Conservation (phyloP, 139 green algal species). For the Picochlorum sp. region DNA sequence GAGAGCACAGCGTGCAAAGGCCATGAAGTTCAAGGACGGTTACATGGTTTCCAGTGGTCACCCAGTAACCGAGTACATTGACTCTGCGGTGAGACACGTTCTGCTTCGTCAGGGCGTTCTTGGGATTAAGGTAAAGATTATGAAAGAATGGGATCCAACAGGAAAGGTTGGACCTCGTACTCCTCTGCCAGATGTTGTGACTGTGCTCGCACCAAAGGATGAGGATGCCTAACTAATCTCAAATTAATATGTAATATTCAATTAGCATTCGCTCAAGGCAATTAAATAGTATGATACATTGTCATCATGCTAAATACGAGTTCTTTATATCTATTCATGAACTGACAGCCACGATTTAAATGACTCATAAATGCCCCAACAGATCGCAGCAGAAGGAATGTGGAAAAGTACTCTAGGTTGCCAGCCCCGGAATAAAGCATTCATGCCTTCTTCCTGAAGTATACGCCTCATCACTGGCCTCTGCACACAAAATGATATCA, state of each 20-base stretch:
- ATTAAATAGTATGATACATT: not conserved
- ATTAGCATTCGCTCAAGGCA: no score
- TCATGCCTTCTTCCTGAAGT: constrained; percentile 60
- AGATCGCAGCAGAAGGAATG: constrained; percentile 79
- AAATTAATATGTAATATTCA: no score
- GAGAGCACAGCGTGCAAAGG: constrained; percentile 92
- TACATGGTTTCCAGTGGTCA: constrained; percentile 91
- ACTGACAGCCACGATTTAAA: constrained; percentile 55
- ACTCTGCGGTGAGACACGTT: constrained; percentile 90
- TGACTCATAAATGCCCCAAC: constrained; percentile 92
- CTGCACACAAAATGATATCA: constrained; percentile 22
- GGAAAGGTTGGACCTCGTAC: constrained; percentile 85
- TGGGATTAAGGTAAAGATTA: constrained; percentile 96
- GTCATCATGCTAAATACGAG: not conserved
- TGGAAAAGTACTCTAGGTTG: constrained; percentile 88
- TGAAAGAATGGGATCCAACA: constrained; percentile 95
- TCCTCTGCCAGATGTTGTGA: constrained; percentile 92
- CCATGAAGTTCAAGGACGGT: constrained; percentile 99
- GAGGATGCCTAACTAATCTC: constrained; percentile 35
- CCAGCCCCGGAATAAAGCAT: constrained; percentile 65
- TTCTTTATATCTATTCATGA: not conserved
- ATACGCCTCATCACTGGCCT: constrained; percentile 55
- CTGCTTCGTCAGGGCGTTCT: constrained; percentile 95
- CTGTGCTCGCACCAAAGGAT: constrained; percentile 83
- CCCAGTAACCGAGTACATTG: constrained; percentile 86